Conservation (phyloP, 345 rosid species). For the Salix exigua region DNA sequence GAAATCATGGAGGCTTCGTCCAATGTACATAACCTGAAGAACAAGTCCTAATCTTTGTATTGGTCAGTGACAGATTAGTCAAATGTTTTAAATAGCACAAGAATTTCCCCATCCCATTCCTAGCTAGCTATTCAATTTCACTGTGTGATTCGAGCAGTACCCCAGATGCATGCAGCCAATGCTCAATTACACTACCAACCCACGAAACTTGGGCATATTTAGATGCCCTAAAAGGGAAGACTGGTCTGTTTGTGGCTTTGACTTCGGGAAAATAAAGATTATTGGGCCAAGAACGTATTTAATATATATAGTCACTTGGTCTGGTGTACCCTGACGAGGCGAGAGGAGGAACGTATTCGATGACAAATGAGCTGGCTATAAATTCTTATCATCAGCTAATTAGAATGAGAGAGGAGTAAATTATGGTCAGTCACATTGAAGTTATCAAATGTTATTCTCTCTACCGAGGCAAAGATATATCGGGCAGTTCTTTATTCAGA, state of each 20-base stretch:
- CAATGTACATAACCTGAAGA: not conserved
- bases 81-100: not conserved
- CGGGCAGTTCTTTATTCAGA: constrained; percentile 10
- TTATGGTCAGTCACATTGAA: not conserved
- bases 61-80: too few species aligned
- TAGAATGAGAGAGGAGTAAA: not conserved
- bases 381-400: not conserved
- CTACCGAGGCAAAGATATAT: constrained; percentile 4
- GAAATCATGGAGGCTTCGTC: not conserved
- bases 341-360: not conserved
- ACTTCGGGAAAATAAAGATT: not conserved
- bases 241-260: not conserved
- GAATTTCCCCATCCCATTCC: not conserved
- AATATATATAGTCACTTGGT: not conserved
- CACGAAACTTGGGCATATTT: not conserved
- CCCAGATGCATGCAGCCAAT: too few species aligned
- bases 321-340: too few species aligned
- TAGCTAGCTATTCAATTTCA: too few species aligned
- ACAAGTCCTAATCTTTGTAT: not conserved
- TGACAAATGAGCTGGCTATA: not conserved
- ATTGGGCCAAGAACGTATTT: not conserved
- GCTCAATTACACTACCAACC: not conserved
- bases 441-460: not conserved
- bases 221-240: not conserved
- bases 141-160: too few species aligned